A percentile compares a stretch with the other conserved stretches of the same genome.
phyloP scores from a whole-genome alignment of 169 alveolate species.

The Eimeria tenella region DNA sequence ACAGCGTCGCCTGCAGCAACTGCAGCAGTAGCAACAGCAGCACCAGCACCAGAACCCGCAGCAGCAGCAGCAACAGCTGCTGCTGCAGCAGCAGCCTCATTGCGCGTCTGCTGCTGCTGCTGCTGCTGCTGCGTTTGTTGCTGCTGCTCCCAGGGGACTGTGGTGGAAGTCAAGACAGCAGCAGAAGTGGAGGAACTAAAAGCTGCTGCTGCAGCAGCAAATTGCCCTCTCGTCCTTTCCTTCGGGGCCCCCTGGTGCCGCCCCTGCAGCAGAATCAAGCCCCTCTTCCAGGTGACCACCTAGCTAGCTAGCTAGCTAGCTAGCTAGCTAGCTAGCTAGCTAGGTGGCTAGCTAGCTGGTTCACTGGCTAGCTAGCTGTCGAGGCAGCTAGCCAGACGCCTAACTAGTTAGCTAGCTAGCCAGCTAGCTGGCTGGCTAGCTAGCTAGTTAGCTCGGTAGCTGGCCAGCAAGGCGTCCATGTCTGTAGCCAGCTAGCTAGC shows the following conservation, averaged over 20 bases:
- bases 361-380: background rate
- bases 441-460: background rate
- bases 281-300: slow-evolving; percentile 29
- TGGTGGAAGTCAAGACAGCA: background rate
- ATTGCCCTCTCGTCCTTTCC: background rate
- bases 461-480: too few relatives aligned
- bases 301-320: background rate
- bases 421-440: background rate
- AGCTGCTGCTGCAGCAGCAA: background rate
- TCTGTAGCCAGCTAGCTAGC: slow-evolving; percentile 35
- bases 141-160: background rate
- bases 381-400: background rate
- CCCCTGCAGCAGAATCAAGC: slow-evolving; percentile 56
- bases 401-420: background rate
- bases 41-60: too few relatives aligned
- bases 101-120: slow-evolving; percentile 75
- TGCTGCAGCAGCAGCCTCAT: background rate
- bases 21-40: background rate
- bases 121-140: background rate
- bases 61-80: background rate
- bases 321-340: background rate
- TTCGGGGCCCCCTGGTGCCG: slow-evolving; percentile 69
- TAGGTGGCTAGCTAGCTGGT: background rate
- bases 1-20: background rate
- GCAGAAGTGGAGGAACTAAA: background rate